Percentiles rank a stretch among this genome's conserved stretches.
Conservation (phyloP, 1,284 basidiomycete species). For the Sanghuangporus baumii region DNA sequence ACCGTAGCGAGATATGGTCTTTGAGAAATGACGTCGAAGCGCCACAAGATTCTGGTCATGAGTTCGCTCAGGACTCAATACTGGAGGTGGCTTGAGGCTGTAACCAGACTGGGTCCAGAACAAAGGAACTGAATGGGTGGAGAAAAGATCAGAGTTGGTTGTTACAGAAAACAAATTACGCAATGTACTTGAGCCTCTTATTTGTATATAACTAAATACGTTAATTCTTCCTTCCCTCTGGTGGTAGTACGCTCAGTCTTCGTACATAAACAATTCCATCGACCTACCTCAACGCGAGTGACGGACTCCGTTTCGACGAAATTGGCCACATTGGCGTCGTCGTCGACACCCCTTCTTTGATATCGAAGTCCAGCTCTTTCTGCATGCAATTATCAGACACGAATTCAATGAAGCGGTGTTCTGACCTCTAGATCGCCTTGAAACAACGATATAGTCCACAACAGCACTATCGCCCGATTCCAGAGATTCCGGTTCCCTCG, state of each 20-base stretch:
- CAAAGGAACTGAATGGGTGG: conserved; percentile 60
- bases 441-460: conserved; percentile 70
- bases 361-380: conserved; percentile 93
- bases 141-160: conserved; percentile 7
- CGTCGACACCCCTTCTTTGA: conserved; percentile 91
- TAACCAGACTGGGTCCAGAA: conserved; percentile 86
- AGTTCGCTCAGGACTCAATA: conserved; percentile 69
- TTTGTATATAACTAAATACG: conserved; percentile 83
- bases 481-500: conserved; percentile 42
- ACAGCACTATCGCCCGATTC: conserved; percentile 38
- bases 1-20: conserved; percentile 67
- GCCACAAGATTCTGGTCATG: conserved; percentile 68
- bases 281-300: conserved; percentile 63
- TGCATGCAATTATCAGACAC: not conserved
- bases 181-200: conserved; percentile 78
- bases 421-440: conserved; percentile 70
- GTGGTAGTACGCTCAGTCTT: conserved; percentile 18
- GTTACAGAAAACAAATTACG: not conserved
- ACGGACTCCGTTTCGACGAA: conserved; percentile 94
- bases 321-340: conserved; percentile 79
- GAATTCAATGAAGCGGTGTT: not conserved
- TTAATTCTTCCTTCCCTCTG: conserved; percentile 69
- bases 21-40: conserved; percentile 71
- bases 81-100: conserved; percentile 84
- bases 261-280: not conserved